Base-by-base conservation (phyloP, 225 moss, liverwort and hornwort species). In the Physcomitrellopsis africana region DNA sequence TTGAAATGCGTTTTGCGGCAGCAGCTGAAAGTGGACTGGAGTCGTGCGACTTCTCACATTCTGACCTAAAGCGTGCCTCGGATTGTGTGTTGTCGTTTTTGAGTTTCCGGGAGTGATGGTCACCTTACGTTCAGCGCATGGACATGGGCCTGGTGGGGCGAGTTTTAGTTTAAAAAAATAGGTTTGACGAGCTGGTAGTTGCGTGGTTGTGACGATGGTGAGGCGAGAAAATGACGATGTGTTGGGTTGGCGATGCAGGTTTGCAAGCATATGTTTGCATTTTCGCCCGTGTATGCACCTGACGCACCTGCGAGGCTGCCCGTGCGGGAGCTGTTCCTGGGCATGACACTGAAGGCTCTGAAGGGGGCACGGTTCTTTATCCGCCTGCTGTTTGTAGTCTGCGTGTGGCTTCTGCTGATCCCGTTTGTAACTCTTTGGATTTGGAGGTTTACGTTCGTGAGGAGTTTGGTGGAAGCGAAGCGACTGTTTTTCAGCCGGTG, bases 371-470 rank as follows among this genome's bases (percentile, higher is more conserved):
- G 90, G 1, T 95, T 92, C 84, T 89, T 93, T 76, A 60, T 90
- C 44, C 94, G 99, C 19, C 77, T 99, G 9, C 60, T 89, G 24
- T 95, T 95, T 82, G 99, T 99, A 18, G 80, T 95, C 46, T 90
- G 92, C 16, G 93, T 99, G 32, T 99, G 99, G 99, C 86, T 99
- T 53, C 81, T 99, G 24, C 83, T 99, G 79, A 95, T 99, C 32
- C 99, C 99, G 3, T 95, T 95, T 71, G 88, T 90, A 20, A 99
- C 99, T 32, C 93, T 99, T 75, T 99, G 99, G 99, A 93, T 99
- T 76, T 99, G 99, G 99, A 89, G 92, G 76, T 91, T 99, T 72
- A 95, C 93, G 11, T 95, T 99, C 74, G 99, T 99, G 64, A 92
- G 95, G 77, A 99, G 99, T 80, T 87, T 87, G 77, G 81, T 89